Percentiles rank a stretch among this genome's conserved stretches.
Conservation (phyloP, 768 basidiomycete species). For the Cantharellus cinnabarinus region DNA sequence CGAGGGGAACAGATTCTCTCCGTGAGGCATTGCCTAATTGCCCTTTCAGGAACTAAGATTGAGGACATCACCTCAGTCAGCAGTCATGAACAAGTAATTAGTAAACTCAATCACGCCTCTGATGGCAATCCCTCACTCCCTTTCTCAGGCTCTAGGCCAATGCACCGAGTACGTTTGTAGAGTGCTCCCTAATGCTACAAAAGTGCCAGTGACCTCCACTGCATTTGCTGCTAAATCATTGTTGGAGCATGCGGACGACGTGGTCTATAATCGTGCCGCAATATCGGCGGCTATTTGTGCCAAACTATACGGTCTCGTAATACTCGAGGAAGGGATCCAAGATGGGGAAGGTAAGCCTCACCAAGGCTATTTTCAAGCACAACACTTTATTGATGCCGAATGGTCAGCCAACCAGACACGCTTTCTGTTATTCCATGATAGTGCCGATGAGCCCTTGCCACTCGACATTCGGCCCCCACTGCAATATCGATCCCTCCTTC, state of each 20-base stretch:
- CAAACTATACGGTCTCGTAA: neutral
- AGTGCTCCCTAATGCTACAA: neutral
- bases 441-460: neutral
- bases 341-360: neutral
- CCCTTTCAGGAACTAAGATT: neutral
- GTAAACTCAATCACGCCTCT: neutral
- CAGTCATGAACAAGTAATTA: neutral
- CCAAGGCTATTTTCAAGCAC: neutral
- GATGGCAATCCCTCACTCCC: neutral
- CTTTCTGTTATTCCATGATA: neutral
- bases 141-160: neutral
- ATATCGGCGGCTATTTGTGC: neutral
- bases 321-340: neutral
- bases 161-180: neutral
- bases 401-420: neutral
- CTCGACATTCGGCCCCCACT: neutral
- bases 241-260: neutral
- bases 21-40: neutral
- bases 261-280: neutral
- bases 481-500: neutral
- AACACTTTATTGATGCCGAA: neutral
- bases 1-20: neutral
- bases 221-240: neutral
- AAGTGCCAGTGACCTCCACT: neutral
- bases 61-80: neutral